Conservation (phyloP, 2,329 filamentous ascomycete genomes). For the Tolypocladium tundrense region DNA sequence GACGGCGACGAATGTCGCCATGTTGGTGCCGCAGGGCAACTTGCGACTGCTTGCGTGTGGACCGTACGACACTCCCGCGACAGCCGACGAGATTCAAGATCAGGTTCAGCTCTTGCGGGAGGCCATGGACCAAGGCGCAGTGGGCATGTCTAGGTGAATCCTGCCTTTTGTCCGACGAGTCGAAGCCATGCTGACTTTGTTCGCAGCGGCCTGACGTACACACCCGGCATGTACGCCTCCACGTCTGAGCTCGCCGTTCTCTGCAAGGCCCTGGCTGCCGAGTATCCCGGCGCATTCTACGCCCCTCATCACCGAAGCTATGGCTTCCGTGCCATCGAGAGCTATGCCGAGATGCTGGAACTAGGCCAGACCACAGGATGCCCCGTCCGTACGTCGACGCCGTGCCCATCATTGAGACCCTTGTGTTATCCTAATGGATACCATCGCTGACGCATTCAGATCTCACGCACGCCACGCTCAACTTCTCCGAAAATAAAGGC, state of each 20-base stretch:
- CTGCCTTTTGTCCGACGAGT: background rate
- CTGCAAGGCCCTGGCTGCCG: constrained; percentile 9
- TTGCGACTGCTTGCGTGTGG: constrained; percentile 12
- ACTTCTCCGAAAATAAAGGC: constrained; percentile 13
- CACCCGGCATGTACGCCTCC: constrained; percentile 15
- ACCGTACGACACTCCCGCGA: constrained; percentile 10
- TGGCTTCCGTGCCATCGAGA: constrained; percentile 11
- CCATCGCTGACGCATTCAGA: constrained; percentile 5
- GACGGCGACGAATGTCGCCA: constrained; percentile 13
- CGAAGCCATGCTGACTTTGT: background rate
- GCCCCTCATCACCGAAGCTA: constrained; percentile 15
- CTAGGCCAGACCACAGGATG: constrained; percentile 12
- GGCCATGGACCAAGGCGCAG: constrained; percentile 10
- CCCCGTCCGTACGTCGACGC: constrained; percentile 10
- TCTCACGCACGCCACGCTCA: constrained; percentile 13
- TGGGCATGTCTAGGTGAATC: constrained; percentile 13
- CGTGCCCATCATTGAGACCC: background rate
- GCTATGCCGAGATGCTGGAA: constrained; percentile 13
- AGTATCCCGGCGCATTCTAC: constrained; percentile 12
- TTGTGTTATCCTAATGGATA: too few species aligned
- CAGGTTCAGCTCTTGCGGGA: constrained; percentile 11
- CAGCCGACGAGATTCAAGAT: constrained; percentile 8
- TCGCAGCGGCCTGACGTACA: constrained; percentile 12
- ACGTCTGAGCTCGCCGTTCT: constrained; percentile 12
- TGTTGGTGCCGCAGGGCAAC: constrained; percentile 14